Conservation (phyloP, 2,329 filamentous ascomycete species). For the Lasiodiplodia gonubiensis region DNA sequence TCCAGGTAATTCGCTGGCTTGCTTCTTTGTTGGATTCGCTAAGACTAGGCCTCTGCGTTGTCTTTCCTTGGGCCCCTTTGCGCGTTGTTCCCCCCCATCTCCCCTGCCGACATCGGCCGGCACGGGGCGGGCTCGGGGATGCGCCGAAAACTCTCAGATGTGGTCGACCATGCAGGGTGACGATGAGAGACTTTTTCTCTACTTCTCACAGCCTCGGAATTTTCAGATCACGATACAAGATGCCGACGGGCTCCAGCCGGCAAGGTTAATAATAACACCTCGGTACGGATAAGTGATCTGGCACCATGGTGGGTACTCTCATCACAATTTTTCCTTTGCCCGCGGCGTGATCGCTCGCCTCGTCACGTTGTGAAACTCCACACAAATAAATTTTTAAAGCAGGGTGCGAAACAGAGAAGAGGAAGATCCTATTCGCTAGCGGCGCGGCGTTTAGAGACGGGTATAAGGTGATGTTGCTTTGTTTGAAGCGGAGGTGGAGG, state of each 20-base stretch:
- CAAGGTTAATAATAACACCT: neutral
- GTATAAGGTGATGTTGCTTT: neutral
- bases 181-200: neutral
- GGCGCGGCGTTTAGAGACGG: neutral
- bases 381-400: constrained; percentile 4
- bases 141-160: neutral
- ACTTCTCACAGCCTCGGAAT: neutral
- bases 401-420: neutral
- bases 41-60: neutral
- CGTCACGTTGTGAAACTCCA: neutral
- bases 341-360: constrained; percentile 9
- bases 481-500: constrained; percentile 5
- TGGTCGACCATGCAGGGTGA: neutral
- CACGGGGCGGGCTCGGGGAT: neutral
- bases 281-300: neutral
- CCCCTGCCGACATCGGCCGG: constrained; percentile 3
- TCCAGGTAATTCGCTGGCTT: neutral
- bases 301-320: neutral
- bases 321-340: neutral
- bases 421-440: neutral
- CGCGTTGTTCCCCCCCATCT: neutral
- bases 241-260: neutral
- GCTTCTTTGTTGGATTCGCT: neutral
- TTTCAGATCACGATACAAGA: neutral
- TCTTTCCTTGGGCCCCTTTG: neutral